Base-by-base conservation (phyloP, 169 alveolate genomes). In the Plasmodium berghei region DNA sequence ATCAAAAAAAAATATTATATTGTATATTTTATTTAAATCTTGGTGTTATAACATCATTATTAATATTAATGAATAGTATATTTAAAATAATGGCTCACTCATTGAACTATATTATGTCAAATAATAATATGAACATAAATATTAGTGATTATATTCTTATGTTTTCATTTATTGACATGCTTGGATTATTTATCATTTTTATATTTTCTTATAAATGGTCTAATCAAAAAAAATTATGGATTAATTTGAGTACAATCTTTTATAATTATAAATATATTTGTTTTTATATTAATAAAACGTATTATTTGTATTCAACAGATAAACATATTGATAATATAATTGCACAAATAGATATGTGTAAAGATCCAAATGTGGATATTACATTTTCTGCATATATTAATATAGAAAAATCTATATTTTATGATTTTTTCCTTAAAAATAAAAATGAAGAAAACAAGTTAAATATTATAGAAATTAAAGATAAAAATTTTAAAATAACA, bases 51-150 rank as follows among this genome's bases (percentile, higher is more conserved):
- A 83, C 90, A 1, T 83, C 90, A 16, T 40, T 83, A 5, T 59
- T 83, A 18, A 83, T 83, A 42, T 42, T 83, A 5, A 69, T 83
- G 85, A 83, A 83, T 61, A 83, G 70, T 34, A n/a, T 83, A 14
- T 83, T 67, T 56, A 83, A 83, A 46, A n/a, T 83, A 14, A 45
- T 83, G 22, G 90, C 90, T 0, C 90, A 83, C 34, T 83, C 85
- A 6, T 46, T 83, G 8, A 83, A 83, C 48, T 83, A 67, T 71
- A 34, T 83, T 2, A 22, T 83, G 12, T 20, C 90, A 28, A 83
- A 55, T 24, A 24, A 46, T 14, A 83, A 34, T 20, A 28, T 10
- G n/a, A 24, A 10, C 2, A 69, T 52, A 24, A 61, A 83, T 5
- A 83, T 75, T 2, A 83, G 85, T 26, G 90, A 83, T 26, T 83